phyloP scores from a whole-genome alignment of 2,329 filamentous ascomycete genomes.

The Sclerotinia spermophila region DNA sequence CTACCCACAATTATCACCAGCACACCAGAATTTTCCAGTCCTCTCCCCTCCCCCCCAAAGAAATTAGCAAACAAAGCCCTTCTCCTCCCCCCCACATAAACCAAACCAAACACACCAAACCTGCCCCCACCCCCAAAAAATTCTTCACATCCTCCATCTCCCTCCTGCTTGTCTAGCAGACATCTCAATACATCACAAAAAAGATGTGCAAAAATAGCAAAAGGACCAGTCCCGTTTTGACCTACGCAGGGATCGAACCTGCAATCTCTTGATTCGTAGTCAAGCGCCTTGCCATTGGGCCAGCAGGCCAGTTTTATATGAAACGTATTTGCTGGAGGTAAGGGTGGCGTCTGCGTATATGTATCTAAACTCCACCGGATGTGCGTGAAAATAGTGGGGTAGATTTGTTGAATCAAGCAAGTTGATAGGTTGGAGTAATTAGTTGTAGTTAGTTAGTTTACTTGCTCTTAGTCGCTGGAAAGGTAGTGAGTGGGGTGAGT shows the following conservation, averaged over 20 bases:
- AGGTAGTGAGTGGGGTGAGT: neutral
- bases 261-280: slow-evolving; percentile 42
- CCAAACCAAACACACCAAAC: neutral
- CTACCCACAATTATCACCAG: too few relatives aligned
- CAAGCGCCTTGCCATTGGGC: slow-evolving; percentile 22
- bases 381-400: neutral
- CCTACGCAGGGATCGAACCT: slow-evolving; percentile 42
- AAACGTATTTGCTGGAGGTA: fast-evolving
- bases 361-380: too few relatives aligned
- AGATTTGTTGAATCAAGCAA: fast-evolving
- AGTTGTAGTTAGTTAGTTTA: neutral
- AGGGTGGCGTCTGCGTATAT: fast-evolving
- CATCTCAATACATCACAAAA: too few relatives aligned
- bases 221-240: slow-evolving; percentile 16
- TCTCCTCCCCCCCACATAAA: neutral
- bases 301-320: slow-evolving; percentile 12
- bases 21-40: too few relatives aligned
- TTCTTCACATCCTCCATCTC: neutral
- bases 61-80: neutral
- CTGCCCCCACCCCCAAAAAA: too few relatives aligned
- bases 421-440: neutral
- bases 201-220: fast-evolving
- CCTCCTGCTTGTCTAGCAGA: too few relatives aligned
- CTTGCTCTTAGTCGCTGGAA: too few relatives aligned
- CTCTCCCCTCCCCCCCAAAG: too few relatives aligned